Base-by-base conservation (phyloP, 371 early-diverging fungal genomes). In the Mucor velutinosus region DNA sequence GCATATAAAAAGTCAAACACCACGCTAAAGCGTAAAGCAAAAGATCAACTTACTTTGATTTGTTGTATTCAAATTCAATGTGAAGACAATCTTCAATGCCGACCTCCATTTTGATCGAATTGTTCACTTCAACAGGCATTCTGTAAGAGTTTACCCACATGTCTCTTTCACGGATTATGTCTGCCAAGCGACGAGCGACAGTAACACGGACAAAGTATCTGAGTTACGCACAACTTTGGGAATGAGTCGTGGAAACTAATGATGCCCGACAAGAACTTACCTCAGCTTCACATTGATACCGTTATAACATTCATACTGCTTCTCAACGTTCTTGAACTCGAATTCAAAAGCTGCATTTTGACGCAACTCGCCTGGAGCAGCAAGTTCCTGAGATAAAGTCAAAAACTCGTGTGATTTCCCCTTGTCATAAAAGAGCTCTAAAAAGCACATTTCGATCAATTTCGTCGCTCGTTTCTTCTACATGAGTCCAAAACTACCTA, bases 71-170 rank as follows among this genome's bases (percentile, higher is more conserved):
- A 64, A 97, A 95, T 74, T 97, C 96, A 66, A 97, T 94, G 75
- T 97, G 97, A 67, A 97, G 79, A 70, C 94, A 94, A 71, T 97
- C 97, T 73, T 97, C 97, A 70, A 97, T 95, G 39, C 97, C 97
- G 21, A 97, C 96, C 77, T 97, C 97, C 95, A 97, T 96, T 73
- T 95, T 94, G 80, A 97, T 95, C 23, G 92, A 90, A 76, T 90
- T 90, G 81, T 94, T 95, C 58, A 90, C 77, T 57, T 96, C 95
- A 1, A 93, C 88, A 33, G 94, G 93, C 84, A 92, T 88, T 64
- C 89, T 84, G 78, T 95, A 95, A 39, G 92, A 93, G 70, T 95
- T 90, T 15, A 95, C 96, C 95, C 95, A 97, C 23, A 97, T 78
- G 63, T 95, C 96, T 69, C 86, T 85, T 70, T 87, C 86, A 71